Evolutionary conservation across 257 asterid genomes (phyloP), one percentile per base, ranked within the genome.

Genomic region (Eustoma russellianum): DNA sequence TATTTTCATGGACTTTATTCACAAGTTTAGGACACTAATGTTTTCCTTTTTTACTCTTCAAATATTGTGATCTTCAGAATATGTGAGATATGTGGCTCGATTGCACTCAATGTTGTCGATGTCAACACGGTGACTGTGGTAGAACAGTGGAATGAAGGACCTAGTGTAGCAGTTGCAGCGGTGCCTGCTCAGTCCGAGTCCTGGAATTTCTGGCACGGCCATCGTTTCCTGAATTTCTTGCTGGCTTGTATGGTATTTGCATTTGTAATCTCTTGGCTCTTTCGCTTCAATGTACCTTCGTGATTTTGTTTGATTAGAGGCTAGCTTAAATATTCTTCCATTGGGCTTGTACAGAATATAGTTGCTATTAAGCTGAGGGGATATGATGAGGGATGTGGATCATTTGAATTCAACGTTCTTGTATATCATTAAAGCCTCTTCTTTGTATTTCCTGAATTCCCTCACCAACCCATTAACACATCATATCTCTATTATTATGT

Each of bases 171-270:
- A 2, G 56, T 56, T 16, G 50, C 76, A 7, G 50, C 66, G 0
- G 62, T 70, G 51, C 65, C 81, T 15, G 17, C 59, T 38, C 43
- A 38, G 6, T 48, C 77, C 5, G 78, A 65, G 54, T 18, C 80
- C 6, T 72, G 77, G 8, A 77, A 71, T 63, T 81, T 83, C 73
- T 87, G 91, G 94, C 83, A 66, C 58, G 92, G 96, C 13, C 94
- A 76, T 49, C 83, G 91, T 18, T 81, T 87, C 52, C 75, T 86
- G 4, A 86, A 86, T 48, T 81, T 81, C 62, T 65, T 87, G 74
- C 66, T 83, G 45, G 92, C 96, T 58, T 87, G 94, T 50, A 81
- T 79, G 92, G 94, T 87, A 48, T 83, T 83, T 74, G 95, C 94
- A 13, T 83, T 86, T 46, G 89, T 86, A 46, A 75, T 83, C 53